Evolutionary conservation across 2,329 filamentous ascomycete genomes (phyloP), one percentile per base, ranked within the genome.

Genomic region (Helotiales sp.): DNA sequence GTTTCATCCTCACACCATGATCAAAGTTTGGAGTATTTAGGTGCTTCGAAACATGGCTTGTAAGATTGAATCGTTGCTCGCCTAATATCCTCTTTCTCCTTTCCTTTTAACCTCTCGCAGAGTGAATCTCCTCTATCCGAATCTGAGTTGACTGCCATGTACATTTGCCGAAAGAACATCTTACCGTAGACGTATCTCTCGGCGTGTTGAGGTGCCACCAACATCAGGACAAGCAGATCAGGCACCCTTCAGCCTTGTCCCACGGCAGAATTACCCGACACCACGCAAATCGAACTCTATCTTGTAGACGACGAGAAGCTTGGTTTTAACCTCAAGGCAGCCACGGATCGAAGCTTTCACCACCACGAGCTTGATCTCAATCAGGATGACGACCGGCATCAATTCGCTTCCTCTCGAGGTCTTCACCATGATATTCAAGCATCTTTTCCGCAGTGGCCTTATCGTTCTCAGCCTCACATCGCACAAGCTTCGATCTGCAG

Each of bases 1-100:
- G 62, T 34, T 68, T 68, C 57, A 30, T 65, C 22, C 37, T 68
- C 2, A 45, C 57, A 7, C 52, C 28, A 24, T 57, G 24, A 2
- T 34, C 15, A 17, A 30, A 8, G n/a, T 26, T 30, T 11, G n/a
- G 7, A 8, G 11, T n/a, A 3, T 15, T 49, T 10, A 20, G n/a
- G 24, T n/a, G n/a, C 3, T 24, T 24, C 6, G 22, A 26, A 10
- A n/a, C n/a, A n/a, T n/a, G n/a, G n/a, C n/a, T n/a, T n/a, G n/a
- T n/a, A n/a, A n/a, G n/a, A n/a, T n/a, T n/a, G n/a, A n/a, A n/a
- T n/a, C n/a, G n/a, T n/a, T n/a, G 45, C 45, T 49, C 20, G 34
- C 7, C 11, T 40, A 17, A 40, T n/a, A n/a, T n/a, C n/a, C n/a
- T n/a, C n/a, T n/a, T n/a, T n/a, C n/a, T n/a, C n/a, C n/a, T n/a